phyloP scores from a whole-genome alignment of 768 basidiomycete species.

The Fibroporia radiculosa region DNA sequence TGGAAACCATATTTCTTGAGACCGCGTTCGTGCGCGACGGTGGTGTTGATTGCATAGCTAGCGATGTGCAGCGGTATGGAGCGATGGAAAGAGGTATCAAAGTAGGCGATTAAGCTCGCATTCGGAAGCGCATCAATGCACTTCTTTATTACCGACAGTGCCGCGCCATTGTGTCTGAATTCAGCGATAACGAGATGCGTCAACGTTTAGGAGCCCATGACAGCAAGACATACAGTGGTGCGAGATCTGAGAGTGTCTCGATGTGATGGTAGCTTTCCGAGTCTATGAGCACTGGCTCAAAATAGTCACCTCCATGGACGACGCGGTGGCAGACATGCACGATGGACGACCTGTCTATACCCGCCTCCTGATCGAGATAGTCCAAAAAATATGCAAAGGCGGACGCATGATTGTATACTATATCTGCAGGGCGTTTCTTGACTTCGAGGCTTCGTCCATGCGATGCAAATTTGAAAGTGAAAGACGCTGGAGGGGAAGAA shows the following conservation, averaged over 20 bases:
- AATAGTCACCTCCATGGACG: conserved; percentile 82
- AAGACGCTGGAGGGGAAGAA: conserved; percentile 43
- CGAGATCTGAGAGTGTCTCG: conserved; percentile 67
- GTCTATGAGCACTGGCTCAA: conserved; percentile 61
- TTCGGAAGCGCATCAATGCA: conserved; percentile 57
- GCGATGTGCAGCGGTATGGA: conserved; percentile 70
- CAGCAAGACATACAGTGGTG: conserved; percentile 55
- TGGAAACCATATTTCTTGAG: conserved; percentile 91
- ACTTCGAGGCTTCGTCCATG: conserved; percentile 24
- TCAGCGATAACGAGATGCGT: too few species aligned
- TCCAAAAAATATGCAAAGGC: conserved; percentile 58
- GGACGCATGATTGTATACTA: conserved; percentile 48
- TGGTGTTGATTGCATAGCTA: conserved; percentile 69
- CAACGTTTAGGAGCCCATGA: neutral
- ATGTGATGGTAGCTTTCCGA: conserved; percentile 66
- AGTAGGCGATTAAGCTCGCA: conserved; percentile 73
- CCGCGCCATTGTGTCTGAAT: conserved; percentile 54
- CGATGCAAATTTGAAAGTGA: conserved; percentile 33
- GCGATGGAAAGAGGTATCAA: conserved; percentile 82
- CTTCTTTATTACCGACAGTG: conserved; percentile 50
- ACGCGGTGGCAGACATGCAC: conserved; percentile 65
- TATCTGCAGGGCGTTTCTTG: conserved; percentile 29
- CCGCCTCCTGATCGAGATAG: conserved; percentile 32
- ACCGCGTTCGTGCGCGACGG: conserved; percentile 52
- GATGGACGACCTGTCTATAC: conserved; percentile 38